phyloP scores from a whole-genome alignment of 305 asterid species.

The Solanum aculeatissimum region DNA sequence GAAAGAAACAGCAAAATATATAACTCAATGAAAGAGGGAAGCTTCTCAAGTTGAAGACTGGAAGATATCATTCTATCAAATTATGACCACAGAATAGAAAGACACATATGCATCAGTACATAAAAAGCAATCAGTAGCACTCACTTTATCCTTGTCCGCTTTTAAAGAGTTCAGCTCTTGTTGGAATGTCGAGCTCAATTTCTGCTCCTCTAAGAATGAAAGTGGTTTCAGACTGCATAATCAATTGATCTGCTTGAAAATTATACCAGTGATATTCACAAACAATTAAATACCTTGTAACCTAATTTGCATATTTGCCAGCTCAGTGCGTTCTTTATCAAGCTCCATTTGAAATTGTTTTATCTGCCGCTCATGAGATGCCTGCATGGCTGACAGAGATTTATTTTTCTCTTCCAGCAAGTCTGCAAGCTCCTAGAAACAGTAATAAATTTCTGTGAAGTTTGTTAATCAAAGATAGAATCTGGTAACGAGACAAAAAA shows the following conservation, averaged over 20 bases:
- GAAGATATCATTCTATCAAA: neutral
- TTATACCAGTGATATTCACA: slow-evolving; percentile 1
- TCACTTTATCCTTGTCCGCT: slow-evolving; percentile 60
- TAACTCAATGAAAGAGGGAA: neutral
- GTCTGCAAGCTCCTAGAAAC: slow-evolving; percentile 75
- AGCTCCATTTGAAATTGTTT: slow-evolving; percentile 50
- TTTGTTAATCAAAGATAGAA: slow-evolving; percentile 14
- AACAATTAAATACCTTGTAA: slow-evolving; percentile 52
- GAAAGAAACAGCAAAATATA: neutral
- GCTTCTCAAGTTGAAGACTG: neutral
- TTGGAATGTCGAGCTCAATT: slow-evolving; percentile 50
- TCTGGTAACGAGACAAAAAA: neutral
- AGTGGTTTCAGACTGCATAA: slow-evolving; percentile 22
- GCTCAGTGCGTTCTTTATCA: slow-evolving; percentile 57
- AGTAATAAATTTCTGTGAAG: slow-evolving; percentile 35
- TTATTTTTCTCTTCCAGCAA: slow-evolving; percentile 54
- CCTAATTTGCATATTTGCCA: slow-evolving; percentile 34
- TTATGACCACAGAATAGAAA: neutral
- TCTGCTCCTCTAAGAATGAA: slow-evolving; percentile 74
- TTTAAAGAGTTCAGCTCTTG: slow-evolving; percentile 63
- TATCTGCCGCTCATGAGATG: slow-evolving; percentile 53
- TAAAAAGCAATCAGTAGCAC: slow-evolving; percentile 16
- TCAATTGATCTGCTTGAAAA: neutral
- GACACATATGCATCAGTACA: neutral
- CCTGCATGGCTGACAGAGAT: slow-evolving; percentile 50